Percentiles rank a stretch among this genome's conserved stretches.
These are phyloP conservation scores for Gossypium schwendimanii DNA, from an alignment of 441 rosid species.

Conservation along the genomic window DNA sequence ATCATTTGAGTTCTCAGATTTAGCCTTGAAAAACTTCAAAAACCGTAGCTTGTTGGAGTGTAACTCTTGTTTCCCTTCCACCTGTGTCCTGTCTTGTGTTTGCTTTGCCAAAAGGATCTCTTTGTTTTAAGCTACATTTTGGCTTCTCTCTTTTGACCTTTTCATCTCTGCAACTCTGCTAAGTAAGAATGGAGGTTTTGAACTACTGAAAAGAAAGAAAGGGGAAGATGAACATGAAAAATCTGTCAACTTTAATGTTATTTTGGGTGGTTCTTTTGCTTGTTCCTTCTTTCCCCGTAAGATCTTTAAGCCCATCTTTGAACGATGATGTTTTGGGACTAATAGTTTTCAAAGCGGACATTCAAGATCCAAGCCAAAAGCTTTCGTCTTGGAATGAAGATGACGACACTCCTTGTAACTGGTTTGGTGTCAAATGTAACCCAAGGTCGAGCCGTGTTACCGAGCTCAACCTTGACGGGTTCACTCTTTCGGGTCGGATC, in stretches of 20 bases:
- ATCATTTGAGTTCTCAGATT: slow-evolving; percentile 11
- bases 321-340: slow-evolving; percentile 91
- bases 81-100: neutral
- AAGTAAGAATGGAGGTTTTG: slow-evolving; percentile 16
- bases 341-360: slow-evolving; percentile 63
- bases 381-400: slow-evolving; percentile 65
- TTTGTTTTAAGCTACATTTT: neutral
- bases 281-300: slow-evolving; percentile 31
- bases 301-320: slow-evolving; percentile 67
- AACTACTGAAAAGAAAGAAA: slow-evolving; percentile 8
- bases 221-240: slow-evolving; percentile 17
- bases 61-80: neutral
- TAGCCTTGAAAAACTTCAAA: neutral
- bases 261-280: slow-evolving; percentile 33
- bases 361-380: slow-evolving; percentile 53
- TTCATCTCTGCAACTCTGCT: neutral
- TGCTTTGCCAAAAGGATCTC: neutral
- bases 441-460: slow-evolving; percentile 57
- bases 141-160: slow-evolving; percentile 3
- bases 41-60: neutral
- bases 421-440: slow-evolving; percentile 57
- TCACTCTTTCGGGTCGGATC: slow-evolving; percentile 55
- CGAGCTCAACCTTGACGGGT: slow-evolving; percentile 50
- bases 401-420: slow-evolving; percentile 50
- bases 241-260: slow-evolving; percentile 25